Evolutionary conservation across 352 stramenopile genomes (phyloP).

Genomic region (Phytophthora uliginosa): DNA sequence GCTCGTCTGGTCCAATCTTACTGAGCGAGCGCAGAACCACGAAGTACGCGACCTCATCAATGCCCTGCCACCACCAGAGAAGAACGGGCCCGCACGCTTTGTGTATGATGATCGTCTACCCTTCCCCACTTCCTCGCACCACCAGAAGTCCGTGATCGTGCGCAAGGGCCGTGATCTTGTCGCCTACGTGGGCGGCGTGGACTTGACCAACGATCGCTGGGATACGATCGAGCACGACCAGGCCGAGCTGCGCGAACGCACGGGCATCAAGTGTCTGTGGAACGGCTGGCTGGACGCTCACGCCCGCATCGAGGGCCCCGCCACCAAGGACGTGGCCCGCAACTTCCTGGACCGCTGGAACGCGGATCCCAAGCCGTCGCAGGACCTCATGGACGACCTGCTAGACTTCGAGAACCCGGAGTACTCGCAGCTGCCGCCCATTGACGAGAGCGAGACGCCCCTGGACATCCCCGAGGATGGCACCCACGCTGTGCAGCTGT

Average conservation of each 20-base stretch:
- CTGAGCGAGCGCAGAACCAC: conserved; percentile 64
- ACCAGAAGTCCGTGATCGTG: conserved; percentile 78
- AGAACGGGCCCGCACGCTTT: conserved; percentile 48
- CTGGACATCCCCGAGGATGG: conserved; percentile 19
- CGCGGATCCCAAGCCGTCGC: conserved; percentile 36
- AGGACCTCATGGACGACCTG: conserved; percentile 56
- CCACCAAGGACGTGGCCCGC: conserved; percentile 62
- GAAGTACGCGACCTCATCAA: conserved; percentile 69
- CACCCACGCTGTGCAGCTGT: conserved; percentile 51
- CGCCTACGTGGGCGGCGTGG: conserved; percentile 65
- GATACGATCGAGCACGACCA: conserved; percentile 72
- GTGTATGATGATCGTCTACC: conserved; percentile 78
- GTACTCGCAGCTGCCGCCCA: conserved; percentile 24
- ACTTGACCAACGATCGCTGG: conserved; percentile 69
- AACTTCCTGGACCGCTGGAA: conserved; percentile 83
- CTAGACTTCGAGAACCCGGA: conserved; percentile 64
- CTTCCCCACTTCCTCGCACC: conserved; percentile 64
- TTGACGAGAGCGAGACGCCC: conserved; percentile 18
- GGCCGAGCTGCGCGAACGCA: conserved; percentile 44
- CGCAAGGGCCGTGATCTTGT: conserved; percentile 47
- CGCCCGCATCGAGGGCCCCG: conserved; percentile 53
- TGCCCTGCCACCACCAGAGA: conserved; percentile 36
- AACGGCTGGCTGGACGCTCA: conserved; percentile 76
- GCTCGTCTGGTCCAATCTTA: conserved; percentile 75
- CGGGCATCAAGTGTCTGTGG: conserved; percentile 46